Conservation (phyloP, 768 basidiomycete species). For the Boletus pseudopeckii region DNA sequence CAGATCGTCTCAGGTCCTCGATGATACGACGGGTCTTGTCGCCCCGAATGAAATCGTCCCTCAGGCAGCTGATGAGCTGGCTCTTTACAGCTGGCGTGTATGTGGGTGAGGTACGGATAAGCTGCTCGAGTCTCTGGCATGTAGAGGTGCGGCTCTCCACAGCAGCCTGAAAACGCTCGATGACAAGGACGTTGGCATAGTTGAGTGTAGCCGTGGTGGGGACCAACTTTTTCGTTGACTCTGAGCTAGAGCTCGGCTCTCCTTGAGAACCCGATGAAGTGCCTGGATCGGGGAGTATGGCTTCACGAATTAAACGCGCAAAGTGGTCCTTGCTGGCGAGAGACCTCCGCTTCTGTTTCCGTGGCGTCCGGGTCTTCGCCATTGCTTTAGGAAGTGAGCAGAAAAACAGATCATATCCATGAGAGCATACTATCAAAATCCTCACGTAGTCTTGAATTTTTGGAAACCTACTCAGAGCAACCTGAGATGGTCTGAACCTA, state of each 20-base stretch:
- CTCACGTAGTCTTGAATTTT: neutral
- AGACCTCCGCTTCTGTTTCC: conserved; percentile 25
- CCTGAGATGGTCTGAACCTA: neutral
- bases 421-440: conserved; percentile 2
- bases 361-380: conserved; percentile 16
- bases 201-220: conserved; percentile 11
- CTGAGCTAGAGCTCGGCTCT: conserved; percentile 1
- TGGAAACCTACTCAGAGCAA: neutral
- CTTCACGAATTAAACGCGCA: conserved; percentile 23
- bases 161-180: conserved; percentile 27
- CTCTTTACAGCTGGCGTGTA: conserved; percentile 20
- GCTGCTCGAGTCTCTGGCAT: conserved; percentile 29
- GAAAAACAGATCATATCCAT: neutral
- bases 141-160: conserved; percentile 26
- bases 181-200: conserved; percentile 25
- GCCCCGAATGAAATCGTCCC: conserved; percentile 25
- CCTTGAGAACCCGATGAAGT: neutral
- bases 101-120: conserved; percentile 20
- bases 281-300: neutral
- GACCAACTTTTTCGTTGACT: neutral
- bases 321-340: conserved; percentile 23
- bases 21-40: conserved; percentile 25
- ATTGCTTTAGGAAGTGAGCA: conserved; percentile 6
- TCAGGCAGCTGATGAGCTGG: conserved; percentile 19
- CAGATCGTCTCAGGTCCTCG: conserved; percentile 25